Conservation (phyloP, 148 eudicot species). For the Cornus suecica region DNA sequence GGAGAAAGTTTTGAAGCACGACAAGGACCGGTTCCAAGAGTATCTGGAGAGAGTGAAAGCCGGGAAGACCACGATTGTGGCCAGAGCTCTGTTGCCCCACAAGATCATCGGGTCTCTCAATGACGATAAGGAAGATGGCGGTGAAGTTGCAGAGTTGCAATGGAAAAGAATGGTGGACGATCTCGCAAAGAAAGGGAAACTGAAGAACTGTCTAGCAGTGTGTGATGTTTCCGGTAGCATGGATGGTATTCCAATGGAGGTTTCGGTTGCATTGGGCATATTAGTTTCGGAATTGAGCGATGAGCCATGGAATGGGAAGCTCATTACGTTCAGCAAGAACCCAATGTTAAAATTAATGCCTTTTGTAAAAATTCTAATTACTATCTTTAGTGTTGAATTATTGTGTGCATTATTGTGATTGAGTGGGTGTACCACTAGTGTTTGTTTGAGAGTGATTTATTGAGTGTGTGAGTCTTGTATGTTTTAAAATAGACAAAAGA, state of each 20-base stretch:
- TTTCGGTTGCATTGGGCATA: conserved; percentile 15
- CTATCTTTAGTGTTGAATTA: no score
- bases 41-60: conserved; percentile 11
- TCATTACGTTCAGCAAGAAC: conserved; percentile 18
- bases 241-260: conserved; percentile 23
- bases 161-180: conserved; percentile 34
- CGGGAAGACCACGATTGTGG: conserved; percentile 18
- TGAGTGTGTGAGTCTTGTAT: no score
- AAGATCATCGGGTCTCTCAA: conserved; percentile 16
- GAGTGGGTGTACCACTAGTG: no score
- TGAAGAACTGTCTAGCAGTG: conserved; percentile 25
- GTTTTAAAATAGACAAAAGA: no score
- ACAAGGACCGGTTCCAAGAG: conserved; percentile 17
- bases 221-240: conserved; percentile 25
- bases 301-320: conserved; percentile 35
- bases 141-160: conserved; percentile 21
- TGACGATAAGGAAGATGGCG: conserved; percentile 12
- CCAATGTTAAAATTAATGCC: no score
- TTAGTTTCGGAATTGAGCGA: conserved; percentile 29
- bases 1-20: conserved; percentile 19
- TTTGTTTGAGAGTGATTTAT: no score
- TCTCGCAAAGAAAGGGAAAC: conserved; percentile 15
- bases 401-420: no score
- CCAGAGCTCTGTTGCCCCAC: conserved; percentile 24
- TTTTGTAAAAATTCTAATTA: no score